phyloP scores from a whole-genome alignment of 2,329 filamentous ascomycete species.

The Biscogniauxia marginata region DNA sequence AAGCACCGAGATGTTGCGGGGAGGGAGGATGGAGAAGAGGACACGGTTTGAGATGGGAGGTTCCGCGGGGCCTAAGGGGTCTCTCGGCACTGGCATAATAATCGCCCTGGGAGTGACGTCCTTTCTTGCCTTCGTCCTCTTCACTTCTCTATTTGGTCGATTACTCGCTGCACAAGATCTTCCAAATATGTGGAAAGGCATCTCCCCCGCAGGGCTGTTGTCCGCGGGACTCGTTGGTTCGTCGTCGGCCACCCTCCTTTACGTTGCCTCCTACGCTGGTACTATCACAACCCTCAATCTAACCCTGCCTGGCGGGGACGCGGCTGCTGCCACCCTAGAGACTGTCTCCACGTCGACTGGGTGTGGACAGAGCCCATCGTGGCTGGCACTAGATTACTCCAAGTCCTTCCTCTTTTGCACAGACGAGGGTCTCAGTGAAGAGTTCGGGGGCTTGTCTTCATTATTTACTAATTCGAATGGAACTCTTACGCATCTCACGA shows the following conservation, averaged over 20 bases:
- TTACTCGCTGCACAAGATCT: constrained; percentile 15
- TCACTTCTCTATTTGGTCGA: constrained; percentile 15
- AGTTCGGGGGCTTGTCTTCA: constrained; percentile 25
- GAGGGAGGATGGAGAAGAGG: constrained; percentile 7
- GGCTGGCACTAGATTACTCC: constrained; percentile 55
- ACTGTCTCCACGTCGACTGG: constrained; percentile 41
- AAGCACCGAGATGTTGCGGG: constrained; percentile 7
- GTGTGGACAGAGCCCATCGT: constrained; percentile 57
- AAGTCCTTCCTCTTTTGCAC: constrained; percentile 56
- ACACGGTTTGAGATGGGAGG: constrained; percentile 11
- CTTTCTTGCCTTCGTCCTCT: constrained; percentile 15
- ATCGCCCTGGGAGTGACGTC: constrained; percentile 12
- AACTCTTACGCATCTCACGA: constrained; percentile 42
- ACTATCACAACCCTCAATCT: constrained; percentile 48
- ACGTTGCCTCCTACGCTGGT: constrained; percentile 49
- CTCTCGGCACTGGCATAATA: constrained; percentile 18
- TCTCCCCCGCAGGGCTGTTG: constrained; percentile 26
- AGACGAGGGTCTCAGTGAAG: constrained; percentile 49
- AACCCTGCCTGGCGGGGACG: constrained; percentile 27
- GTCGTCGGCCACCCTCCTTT: constrained; percentile 41
- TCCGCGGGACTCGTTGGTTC: constrained; percentile 29
- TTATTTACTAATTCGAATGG: constrained; percentile 44
- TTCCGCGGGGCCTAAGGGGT: constrained; percentile 10
- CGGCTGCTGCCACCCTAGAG: constrained; percentile 37
- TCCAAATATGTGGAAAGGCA: constrained; percentile 29